Base-by-base conservation (phyloP, 106 monocot genomes). In the Dioscorea alata region DNA sequence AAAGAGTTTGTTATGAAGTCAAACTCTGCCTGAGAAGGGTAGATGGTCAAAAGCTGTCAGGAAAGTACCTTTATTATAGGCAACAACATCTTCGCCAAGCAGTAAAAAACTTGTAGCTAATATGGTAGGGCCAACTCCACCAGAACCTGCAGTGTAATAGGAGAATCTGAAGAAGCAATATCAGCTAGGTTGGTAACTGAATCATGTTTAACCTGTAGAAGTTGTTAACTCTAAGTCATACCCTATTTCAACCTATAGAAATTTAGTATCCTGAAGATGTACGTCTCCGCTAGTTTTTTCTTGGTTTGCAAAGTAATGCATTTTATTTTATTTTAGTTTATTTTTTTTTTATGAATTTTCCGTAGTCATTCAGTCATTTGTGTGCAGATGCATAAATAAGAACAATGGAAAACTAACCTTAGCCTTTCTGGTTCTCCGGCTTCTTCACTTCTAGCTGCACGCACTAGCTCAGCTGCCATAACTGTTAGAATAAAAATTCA, bases 101-200 rank as follows among this genome's bases (percentile, higher is more conserved):
- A 96, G 83, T 69, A 96, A 77, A 74, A 96, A 86, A 82, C 95
- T 96, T 21, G 95, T 91, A 2, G 88, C 81, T 19, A 96, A 75
- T 75, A 96, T 96, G 49, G 95, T 96, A 61, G 95, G 95, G 18
- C 95, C 95, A 66, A 80, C 95, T 73, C 91, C 95, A 78, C 95
- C 95, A 72, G 91, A 73, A 52, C 95, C 95, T 81, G 91, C 95
- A 61, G 95, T 96, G 69, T 91, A 96, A 75, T 96, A 96, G 76
- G 77, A 88, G 60, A 88, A 96, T 86, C 95, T 96, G 83, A 84
- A 81, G 71, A 59, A 54, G 49, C 62, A 22, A 57, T 71, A 73
- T 86, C 75, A 86, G 83, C 68, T 79, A 35, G 2, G 57, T n/a
- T 24, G 50, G 63, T 42, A 54, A 54, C 54, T 18, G 7, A 15